These are phyloP conservation scores for Talaromyces islandicus DNA, from an alignment of 2,329 filamentous ascomycete genomes.

Conservation along the genomic window DNA sequence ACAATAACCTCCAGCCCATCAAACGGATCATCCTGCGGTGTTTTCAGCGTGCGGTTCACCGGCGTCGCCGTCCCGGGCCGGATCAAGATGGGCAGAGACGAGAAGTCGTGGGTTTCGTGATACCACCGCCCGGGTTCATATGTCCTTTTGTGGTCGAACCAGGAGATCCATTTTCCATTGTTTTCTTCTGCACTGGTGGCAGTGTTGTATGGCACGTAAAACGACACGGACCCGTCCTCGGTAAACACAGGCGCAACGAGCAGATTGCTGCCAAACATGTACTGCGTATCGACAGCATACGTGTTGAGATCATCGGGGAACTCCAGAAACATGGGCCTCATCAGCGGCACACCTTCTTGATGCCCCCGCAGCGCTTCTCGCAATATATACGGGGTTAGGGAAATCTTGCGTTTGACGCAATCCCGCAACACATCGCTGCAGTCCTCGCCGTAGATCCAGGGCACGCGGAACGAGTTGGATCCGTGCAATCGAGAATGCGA, in stretches of 20 bases:
- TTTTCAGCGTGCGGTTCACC: constrained; percentile 3
- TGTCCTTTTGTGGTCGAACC: constrained; percentile 38
- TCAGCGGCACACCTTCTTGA: constrained; percentile 53
- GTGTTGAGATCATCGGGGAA: constrained; percentile 65
- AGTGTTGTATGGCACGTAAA: constrained; percentile 53
- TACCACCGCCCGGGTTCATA: constrained; percentile 49
- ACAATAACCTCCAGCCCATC: constrained; percentile 8
- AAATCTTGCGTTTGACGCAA: constrained; percentile 49
- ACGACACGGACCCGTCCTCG: constrained; percentile 58
- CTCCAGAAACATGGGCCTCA: constrained; percentile 63
- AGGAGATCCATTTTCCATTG: constrained; percentile 45
- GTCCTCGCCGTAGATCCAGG: constrained; percentile 65
- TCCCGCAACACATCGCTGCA: constrained; percentile 53
- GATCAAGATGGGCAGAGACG: constrained; percentile 54
- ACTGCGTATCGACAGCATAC: constrained; percentile 64
- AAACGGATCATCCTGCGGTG: constrained; percentile 5
- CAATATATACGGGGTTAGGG: constrained; percentile 54
- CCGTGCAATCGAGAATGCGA: constrained; percentile 67
- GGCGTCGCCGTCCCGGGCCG: constrained; percentile 36
- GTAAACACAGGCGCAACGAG: constrained; percentile 61
- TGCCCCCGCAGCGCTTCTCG: constrained; percentile 47
- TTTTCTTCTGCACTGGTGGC: constrained; percentile 39
- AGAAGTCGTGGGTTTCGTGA: constrained; percentile 54
- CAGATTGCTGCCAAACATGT: constrained; percentile 63
- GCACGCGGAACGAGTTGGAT: constrained; percentile 64